Conservation (phyloP, 108 stramenopile species). For the Skeletonema tropicum region DNA sequence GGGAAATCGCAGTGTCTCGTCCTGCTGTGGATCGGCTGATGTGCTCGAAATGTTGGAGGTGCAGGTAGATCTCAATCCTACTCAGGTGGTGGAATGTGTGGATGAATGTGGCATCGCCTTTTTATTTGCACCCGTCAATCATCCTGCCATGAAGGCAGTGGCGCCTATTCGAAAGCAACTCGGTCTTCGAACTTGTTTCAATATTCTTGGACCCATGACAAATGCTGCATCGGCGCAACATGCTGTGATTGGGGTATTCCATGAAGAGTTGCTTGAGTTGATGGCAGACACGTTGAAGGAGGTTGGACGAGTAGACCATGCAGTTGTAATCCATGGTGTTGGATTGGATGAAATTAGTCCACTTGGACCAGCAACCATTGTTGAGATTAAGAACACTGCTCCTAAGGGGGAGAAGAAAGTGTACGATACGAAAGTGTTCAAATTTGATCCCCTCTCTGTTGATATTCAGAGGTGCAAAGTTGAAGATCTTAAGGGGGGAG, state of each 20-base stretch:
- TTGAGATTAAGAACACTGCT: constrained; percentile 88
- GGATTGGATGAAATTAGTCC: constrained; percentile 99
- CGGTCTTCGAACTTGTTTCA: constrained; percentile 95
- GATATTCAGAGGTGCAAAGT: constrained; percentile 90
- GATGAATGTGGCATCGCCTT: constrained; percentile 88
- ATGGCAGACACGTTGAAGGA: constrained; percentile 92
- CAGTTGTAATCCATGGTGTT: constrained; percentile 95
- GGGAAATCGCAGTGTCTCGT: constrained; percentile 95
- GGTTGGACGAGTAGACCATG: constrained; percentile 96
- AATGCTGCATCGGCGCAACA: constrained; percentile 97
- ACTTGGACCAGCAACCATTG: constrained; percentile 89
- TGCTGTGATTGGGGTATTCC: constrained; percentile 97
- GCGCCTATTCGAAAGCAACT: constrained; percentile 95
- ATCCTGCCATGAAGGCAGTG: constrained; percentile 96
- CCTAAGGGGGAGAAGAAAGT: constrained; percentile 68
- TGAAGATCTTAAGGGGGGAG: constrained; percentile 95
- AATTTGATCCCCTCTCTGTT: constrained; percentile 88
- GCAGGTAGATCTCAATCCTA: constrained; percentile 88
- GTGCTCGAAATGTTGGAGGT: constrained; percentile 96
- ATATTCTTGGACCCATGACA: constrained; percentile 98
- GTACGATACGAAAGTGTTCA: constrained; percentile 75
- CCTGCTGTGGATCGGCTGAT: constrained; percentile 92
- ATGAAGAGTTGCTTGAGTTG: constrained; percentile 82
- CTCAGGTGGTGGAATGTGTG: constrained; percentile 91
- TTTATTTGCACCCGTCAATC: constrained; percentile 98